A percentile compares a stretch with the other conserved stretches of the same genome.
These are phyloP conservation scores for Leccinum huronense DNA, from an alignment of 1,284 basidiomycete species.

Conservation along the genomic window DNA sequence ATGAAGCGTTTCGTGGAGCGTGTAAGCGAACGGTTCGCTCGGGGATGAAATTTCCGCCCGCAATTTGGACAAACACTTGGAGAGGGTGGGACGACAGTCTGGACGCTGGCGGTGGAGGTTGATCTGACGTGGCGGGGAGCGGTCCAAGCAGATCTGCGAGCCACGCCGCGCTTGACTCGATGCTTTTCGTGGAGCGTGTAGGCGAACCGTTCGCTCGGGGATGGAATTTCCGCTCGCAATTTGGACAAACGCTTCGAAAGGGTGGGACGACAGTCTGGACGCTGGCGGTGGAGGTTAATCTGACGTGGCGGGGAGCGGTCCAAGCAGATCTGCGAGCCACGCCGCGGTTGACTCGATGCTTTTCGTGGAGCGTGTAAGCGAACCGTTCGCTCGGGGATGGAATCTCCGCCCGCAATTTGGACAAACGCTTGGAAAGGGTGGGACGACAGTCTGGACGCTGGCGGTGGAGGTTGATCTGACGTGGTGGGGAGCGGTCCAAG, in stretches of 20 bases:
- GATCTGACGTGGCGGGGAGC: background rate
- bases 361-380: conserved; percentile 43
- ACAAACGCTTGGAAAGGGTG: conserved; percentile 53
- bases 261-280: conserved; percentile 19
- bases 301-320: conserved; percentile 11
- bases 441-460: conserved; percentile 3
- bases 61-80: conserved; percentile 65
- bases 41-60: conserved; percentile 56
- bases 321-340: conserved; percentile 60
- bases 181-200: conserved; percentile 51
- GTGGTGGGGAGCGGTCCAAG: conserved; percentile 33
- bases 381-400: conserved; percentile 34
- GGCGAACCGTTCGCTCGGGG: conserved; percentile 30
- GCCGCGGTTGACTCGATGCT: conserved; percentile 62
- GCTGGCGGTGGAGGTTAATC: background rate
- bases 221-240: conserved; percentile 60
- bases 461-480: background rate
- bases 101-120: background rate
- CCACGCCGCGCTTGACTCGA: conserved; percentile 67
- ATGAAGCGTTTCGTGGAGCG: conserved; percentile 54
- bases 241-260: conserved; percentile 57
- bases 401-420: conserved; percentile 63
- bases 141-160: conserved; percentile 49
- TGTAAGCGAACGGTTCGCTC: conserved; percentile 59
- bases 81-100: conserved; percentile 26